These are phyloP conservation scores for Plasmodium yoelii DNA, from an alignment of 169 alveolate species.

Conservation along the genomic window DNA sequence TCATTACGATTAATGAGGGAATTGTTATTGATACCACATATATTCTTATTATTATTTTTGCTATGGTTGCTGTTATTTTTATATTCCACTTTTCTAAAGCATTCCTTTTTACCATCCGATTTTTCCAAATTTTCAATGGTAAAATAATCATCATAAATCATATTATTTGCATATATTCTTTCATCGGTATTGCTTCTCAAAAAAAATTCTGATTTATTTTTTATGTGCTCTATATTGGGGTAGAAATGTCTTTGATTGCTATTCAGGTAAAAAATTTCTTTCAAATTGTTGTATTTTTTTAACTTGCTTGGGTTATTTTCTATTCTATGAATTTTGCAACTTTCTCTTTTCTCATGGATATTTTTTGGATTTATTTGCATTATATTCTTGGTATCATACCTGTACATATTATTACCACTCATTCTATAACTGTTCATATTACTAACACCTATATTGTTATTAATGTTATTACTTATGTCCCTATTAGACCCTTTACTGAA, in stretches of 20 bases:
- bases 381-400: conserved; percentile 22
- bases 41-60: background rate
- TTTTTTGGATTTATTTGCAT: background rate
- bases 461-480: background rate
- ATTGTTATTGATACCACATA: background rate
- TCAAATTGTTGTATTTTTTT: conserved; percentile 65
- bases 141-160: conserved; percentile 74
- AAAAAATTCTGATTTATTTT: conserved; percentile 56
- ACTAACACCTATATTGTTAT: background rate
- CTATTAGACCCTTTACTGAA: too few relatives aligned
- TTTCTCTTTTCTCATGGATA: conserved; percentile 12
- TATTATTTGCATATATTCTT: conserved; percentile 48
- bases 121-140: conserved; percentile 72
- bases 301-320: conserved; percentile 33
- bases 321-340: conserved; percentile 4
- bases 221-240: conserved; percentile 19
- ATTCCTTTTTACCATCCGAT: conserved; percentile 60
- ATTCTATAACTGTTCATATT: background rate
- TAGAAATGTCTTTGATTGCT: conserved; percentile 27
- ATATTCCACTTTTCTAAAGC: conserved; percentile 35
- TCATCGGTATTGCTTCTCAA: conserved; percentile 33
- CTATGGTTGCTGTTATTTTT: background rate
- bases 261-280: conserved; percentile 61
- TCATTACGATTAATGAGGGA: background rate
- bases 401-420: conserved; percentile 13